These are phyloP conservation scores for Neltuma alba DNA, from an alignment of 306 rosid species.

Conservation along the genomic window DNA sequence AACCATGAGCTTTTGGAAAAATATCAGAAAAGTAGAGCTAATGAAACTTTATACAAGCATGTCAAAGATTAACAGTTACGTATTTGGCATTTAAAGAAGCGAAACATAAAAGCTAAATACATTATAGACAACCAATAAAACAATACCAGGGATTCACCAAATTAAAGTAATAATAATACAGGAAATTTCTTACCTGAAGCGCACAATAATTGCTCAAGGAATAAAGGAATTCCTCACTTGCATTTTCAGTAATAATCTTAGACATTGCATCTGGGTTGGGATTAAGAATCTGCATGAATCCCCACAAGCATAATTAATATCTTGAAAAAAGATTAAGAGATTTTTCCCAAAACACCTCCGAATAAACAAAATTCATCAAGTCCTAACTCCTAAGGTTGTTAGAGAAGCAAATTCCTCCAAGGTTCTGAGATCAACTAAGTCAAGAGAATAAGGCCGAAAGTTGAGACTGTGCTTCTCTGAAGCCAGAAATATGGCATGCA, in stretches of 20 bases:
- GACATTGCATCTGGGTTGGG: constrained; percentile 83
- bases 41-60: not conserved
- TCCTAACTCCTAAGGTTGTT: not conserved
- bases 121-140: not conserved
- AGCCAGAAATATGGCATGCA: not conserved
- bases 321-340: not conserved
- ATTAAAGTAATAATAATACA: not conserved
- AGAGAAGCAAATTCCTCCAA: not conserved
- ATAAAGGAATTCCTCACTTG: constrained; percentile 66
- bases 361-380: not conserved
- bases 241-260: constrained; percentile 71
- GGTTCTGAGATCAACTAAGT: not conserved
- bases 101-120: not conserved
- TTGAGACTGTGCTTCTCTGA: not conserved
- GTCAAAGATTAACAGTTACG: not conserved
- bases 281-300: constrained; percentile 64
- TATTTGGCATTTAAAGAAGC: not conserved
- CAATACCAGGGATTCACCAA: not conserved
- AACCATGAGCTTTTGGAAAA: constrained; percentile 8
- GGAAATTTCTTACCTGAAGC: constrained; percentile 55
- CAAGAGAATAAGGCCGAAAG: not conserved
- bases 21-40: constrained; percentile 3
- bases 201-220: constrained; percentile 78
- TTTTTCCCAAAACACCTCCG: not conserved
- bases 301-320: constrained; percentile 19